Evolutionary conservation across 2,329 filamentous ascomycete species (phyloP), one percentile per base, ranked within the genome.

Genomic region (Paramyrothecium sp.): DNA sequence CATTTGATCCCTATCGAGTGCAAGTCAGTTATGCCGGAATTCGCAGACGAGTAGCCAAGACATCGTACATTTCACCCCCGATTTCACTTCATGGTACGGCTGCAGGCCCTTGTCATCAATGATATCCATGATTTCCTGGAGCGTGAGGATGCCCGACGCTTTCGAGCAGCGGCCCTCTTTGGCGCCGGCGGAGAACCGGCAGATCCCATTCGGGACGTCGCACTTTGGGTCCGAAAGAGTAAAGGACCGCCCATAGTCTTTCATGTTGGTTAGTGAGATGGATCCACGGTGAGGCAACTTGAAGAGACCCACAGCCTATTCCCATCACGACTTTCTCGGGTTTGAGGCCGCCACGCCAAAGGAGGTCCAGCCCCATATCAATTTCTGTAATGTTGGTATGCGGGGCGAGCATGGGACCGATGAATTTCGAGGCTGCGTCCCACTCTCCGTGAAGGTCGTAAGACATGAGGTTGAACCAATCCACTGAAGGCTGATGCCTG

Each of bases 371-470:
- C 3, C 58, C 64, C 0, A 60, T 3, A 10, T 67, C 55, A 20
- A 73, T 70, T 56, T 74, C 69, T 2, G 69, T 71, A 0, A 72
- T 20, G 23, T 72, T 71, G 38, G 68, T 73, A 53, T 73, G 69
- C 3, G 66, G 55, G 4, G 58, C 51, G 4, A 69, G 51, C n/a
- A 62, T 63, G 0, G 63, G 60, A 1, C 65, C 67, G 0, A 63
- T 63, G 2, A n/a, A 58, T 10, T 56, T 38, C 33, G 23, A 58
- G n/a, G 58, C 49, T 16, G 47, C 30, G 44, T 72, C 68, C 67
- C 69, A 72, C 11, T 59, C 58, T 3, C 77, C 77, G 56, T 80
- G 65, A 12, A 69, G 59, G 56, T 79, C 75, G 56, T 79, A 79
- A 1, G 69, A 65, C 67, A 79, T 75, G 16, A 30, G 5, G 26